Base-by-base conservation (phyloP, 2,329 filamentous ascomycete genomes). In the Colletotrichum camelliae region DNA sequence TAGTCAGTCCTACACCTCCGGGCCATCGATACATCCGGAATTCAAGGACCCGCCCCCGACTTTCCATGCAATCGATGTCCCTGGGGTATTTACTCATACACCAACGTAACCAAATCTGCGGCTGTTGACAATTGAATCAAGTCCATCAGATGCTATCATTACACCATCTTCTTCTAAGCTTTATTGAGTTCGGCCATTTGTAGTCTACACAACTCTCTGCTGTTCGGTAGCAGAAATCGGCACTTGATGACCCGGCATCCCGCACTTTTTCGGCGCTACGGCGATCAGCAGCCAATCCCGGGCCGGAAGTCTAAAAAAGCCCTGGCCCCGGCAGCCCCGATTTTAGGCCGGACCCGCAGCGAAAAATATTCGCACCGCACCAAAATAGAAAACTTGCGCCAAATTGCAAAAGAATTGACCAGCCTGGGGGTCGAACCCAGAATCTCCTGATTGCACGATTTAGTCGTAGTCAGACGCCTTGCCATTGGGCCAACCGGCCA, bases 401-500 rank as follows among this genome's bases (percentile, higher is more conserved):
- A n/a, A 48, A 5, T 7, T 7, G 57, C 55, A 70, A 70, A 70
- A 70, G 5, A 39, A 21, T n/a, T 75, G 73, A 75, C 73, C 73
- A 73, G 73, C 73, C 73, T 75, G 73, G 73, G 70, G 73, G 70
- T 76, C 70, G 74, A 76, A 76, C 74, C 74, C 74, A 76, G 74
- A 76, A 76, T 76, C 74, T 76, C 74, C 74, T 76, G 74, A 76
- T 76, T 21, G 2, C 35, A 37, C 7, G 4, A 18, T 16, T 2
- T 0, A 65, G 10, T 85, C 83, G 84, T 85, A 85, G 84, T 86
- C 84, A 85, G 83, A 85, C 84, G 84, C 83, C 84, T 85, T 86
- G 83, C 80, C 84, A 85, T 84, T 84, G 81, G 82, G 81, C 82
- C 82, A 85, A 76, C 74, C 74, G 74, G 74, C 74, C 74, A 35